Conservation (phyloP, 2,329 filamentous ascomycete genomes). For the Cercospora nicotianae region DNA sequence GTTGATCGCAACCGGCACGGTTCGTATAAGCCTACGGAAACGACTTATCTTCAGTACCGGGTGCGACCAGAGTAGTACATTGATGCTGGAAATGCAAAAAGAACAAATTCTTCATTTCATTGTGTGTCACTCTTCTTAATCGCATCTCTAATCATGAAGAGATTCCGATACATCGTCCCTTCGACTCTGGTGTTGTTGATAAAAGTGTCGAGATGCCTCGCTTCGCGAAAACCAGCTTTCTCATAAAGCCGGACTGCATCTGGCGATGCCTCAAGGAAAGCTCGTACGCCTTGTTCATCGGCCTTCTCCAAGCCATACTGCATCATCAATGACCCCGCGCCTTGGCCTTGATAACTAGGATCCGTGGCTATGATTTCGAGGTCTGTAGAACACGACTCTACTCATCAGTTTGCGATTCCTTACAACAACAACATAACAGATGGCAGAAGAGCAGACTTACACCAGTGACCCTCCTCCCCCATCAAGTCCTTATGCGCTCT, state of each 20-base stretch:
- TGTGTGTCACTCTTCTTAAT: no score
- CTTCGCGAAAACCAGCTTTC: slow-evolving; percentile 38
- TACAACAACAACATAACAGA: no score
- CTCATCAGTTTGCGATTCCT: not conserved
- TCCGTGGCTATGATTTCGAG: slow-evolving; percentile 40
- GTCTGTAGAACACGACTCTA: slow-evolving; percentile 18
- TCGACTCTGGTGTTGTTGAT: slow-evolving; percentile 31
- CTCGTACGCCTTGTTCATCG: slow-evolving; percentile 38
- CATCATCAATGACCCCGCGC: slow-evolving; percentile 41
- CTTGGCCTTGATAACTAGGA: slow-evolving; percentile 42
- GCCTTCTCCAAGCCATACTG: slow-evolving; percentile 42
- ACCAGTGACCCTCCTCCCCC: slow-evolving; percentile 34
- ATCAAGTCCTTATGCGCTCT: slow-evolving; percentile 28
- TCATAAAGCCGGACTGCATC: slow-evolving; percentile 42
- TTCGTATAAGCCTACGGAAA: slow-evolving; percentile 44
- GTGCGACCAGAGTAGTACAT: slow-evolving; percentile 25
- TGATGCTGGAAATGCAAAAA: not conserved
- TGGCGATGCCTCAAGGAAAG: slow-evolving; percentile 43
- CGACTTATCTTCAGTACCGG: slow-evolving; percentile 44
- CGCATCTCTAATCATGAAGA: slow-evolving; percentile 31
- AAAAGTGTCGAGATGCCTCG: slow-evolving; percentile 27
- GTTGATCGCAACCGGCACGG: slow-evolving; percentile 43
- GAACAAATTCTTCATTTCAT: not conserved
- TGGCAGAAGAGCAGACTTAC: slow-evolving; percentile 22
- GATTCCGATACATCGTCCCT: slow-evolving; percentile 29